phyloP scores from a whole-genome alignment of 2,329 filamentous ascomycete genomes.

The Proliferodiscus dingleyae region DNA sequence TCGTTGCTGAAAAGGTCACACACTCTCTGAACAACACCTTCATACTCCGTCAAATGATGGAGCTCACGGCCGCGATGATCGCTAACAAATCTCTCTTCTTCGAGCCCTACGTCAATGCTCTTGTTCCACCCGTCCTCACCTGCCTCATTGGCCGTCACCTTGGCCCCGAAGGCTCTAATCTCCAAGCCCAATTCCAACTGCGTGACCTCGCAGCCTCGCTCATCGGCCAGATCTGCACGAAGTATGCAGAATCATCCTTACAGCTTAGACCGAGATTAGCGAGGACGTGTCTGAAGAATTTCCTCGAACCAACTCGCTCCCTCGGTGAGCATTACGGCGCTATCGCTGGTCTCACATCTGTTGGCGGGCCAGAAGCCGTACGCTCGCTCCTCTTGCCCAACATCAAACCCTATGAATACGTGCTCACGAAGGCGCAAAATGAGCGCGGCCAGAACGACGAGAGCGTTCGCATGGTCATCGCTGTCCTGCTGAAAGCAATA shows the following conservation, averaged over 20 bases:
- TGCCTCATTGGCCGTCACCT: conserved; percentile 79
- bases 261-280: conserved; percentile 84
- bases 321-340: conserved; percentile 86
- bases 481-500: conserved; percentile 51
- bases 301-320: conserved; percentile 80
- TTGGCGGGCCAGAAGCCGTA: conserved; percentile 67
- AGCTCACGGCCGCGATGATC: conserved; percentile 77
- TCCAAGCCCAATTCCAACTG: conserved; percentile 68
- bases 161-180: conserved; percentile 40
- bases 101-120: conserved; percentile 54
- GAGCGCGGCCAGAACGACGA: conserved; percentile 47
- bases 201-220: conserved; percentile 81
- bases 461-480: conserved; percentile 57
- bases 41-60: conserved; percentile 86
- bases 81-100: conserved; percentile 76
- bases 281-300: conserved; percentile 87
- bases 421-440: conserved; percentile 51
- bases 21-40: conserved; percentile 90
- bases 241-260: conserved; percentile 75
- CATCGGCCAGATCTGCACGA: conserved; percentile 71
- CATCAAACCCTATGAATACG: conserved; percentile 56
- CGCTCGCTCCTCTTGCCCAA: conserved; percentile 62
- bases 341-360: conserved; percentile 70
- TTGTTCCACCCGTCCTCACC: conserved; percentile 85
- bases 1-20: conserved; percentile 92